Evolutionary conservation across 176 grass and related monocot species (phyloP).

Genomic region (Elaeis guineensis): DNA sequence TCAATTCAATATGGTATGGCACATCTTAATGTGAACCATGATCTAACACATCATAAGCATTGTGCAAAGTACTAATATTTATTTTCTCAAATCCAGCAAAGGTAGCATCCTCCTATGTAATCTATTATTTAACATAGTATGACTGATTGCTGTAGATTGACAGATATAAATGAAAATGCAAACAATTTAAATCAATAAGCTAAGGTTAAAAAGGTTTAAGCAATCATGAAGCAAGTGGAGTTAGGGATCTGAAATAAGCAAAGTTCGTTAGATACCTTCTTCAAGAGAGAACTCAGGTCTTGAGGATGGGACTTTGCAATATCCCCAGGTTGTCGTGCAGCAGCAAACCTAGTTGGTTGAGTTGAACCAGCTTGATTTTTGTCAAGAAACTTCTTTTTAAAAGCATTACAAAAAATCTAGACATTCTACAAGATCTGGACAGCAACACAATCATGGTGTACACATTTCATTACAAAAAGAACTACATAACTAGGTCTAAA

Average conservation of each 20-base stretch:
- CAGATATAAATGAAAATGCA: not conserved
- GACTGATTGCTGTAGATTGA: too few species aligned
- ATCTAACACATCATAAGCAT: too few species aligned
- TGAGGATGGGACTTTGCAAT: conserved; percentile 85
- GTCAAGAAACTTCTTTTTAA: conserved; percentile 7
- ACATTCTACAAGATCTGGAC: not conserved
- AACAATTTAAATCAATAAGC: not conserved
- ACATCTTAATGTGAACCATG: too few species aligned
- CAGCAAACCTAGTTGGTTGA: conserved; percentile 73
- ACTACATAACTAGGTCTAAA: not conserved
- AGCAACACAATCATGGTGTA: too few species aligned
- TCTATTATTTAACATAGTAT: too few species aligned
- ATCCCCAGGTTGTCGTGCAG: conserved; percentile 86
- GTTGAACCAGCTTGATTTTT: conserved; percentile 75
- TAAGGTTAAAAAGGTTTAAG: not conserved
- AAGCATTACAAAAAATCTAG: not conserved
- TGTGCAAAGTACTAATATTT: too few species aligned
- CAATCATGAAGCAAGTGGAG: not conserved
- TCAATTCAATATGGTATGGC: too few species aligned
- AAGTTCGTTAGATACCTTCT: conserved; percentile 46
- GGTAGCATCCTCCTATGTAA: too few species aligned
- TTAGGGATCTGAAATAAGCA: not conserved
- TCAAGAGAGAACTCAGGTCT: conserved; percentile 66
- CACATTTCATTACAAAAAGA: too few species aligned
- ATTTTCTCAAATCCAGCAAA: too few species aligned